Evolutionary conservation across 805 yeast species (phyloP).

Genomic region (Barnettozyma sucrosica): DNA sequence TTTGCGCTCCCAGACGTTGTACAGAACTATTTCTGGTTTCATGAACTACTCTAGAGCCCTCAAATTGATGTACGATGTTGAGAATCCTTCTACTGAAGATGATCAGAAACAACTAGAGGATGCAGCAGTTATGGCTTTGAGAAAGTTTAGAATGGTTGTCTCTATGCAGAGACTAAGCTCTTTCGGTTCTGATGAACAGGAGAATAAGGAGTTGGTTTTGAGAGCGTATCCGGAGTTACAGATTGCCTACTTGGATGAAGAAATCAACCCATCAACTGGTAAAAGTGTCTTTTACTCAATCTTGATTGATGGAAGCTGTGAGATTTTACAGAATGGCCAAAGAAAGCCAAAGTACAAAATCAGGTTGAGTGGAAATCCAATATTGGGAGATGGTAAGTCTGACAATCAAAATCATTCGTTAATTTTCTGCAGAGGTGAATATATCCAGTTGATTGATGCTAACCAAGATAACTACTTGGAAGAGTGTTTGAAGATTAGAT

Average conservation of each 20-base stretch:
- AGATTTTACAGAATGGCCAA: constrained; percentile 49
- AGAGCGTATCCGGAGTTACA: constrained; percentile 66
- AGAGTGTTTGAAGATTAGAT: constrained; percentile 72
- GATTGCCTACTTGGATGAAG: constrained; percentile 55
- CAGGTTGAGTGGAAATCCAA: constrained; percentile 71
- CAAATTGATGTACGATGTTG: constrained; percentile 56
- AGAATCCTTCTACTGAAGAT: constrained; percentile 35
- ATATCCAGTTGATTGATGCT: constrained; percentile 75
- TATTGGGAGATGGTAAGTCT: constrained; percentile 79
- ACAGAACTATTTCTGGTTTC: constrained; percentile 69
- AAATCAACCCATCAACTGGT: constrained; percentile 30
- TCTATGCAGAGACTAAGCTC: constrained; percentile 57
- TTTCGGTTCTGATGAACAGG: constrained; percentile 51
- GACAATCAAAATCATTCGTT: constrained; percentile 79
- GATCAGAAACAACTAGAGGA: constrained; percentile 36
- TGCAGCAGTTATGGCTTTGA: constrained; percentile 49
- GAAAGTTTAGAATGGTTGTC: constrained; percentile 59
- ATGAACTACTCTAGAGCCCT: constrained; percentile 65
- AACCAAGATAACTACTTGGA: constrained; percentile 80
- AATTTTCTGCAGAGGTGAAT: constrained; percentile 74
- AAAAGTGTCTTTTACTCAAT: constrained; percentile 51
- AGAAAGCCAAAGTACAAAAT: constrained; percentile 59
- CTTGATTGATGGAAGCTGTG: constrained; percentile 67
- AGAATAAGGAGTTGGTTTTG: constrained; percentile 51
- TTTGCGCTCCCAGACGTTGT: constrained; percentile 64